Base-by-base conservation (phyloP, 768 basidiomycete species). In the Leccinum disarticulatum region DNA sequence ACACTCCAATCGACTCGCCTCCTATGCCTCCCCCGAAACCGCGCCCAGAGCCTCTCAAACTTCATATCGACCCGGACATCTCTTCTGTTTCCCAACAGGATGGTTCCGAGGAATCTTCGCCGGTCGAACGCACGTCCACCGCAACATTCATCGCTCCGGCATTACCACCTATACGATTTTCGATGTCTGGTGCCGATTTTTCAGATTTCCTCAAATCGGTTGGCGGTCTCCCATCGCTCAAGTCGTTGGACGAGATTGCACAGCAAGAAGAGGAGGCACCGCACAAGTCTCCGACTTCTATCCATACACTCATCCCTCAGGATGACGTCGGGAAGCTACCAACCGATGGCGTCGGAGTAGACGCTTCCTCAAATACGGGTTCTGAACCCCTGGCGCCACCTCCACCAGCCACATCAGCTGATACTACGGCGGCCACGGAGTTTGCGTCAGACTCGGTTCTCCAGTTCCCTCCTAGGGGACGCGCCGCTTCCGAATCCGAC, bases 131-230 rank as follows among this genome's bases (percentile, higher is more conserved):
- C 47, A 85, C 82, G 11, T 86, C 87, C 8, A 83, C 82, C 66
- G 79, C 89, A 6, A 92, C 92, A 19, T 90, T 89, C 70, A 91
- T 93, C 52, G 90, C 91, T 0, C 93, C 94, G 41, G 90, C 92
- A 3, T 78, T 95, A 30, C 93, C 93, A 3, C 92, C 92, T 0
- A 94, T 96, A 67, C 86, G 91, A n/a, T 89, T 96, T 72, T 95
- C 94, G 15, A 81, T 96, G 76, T 89, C 85, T 59, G 83, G 86
- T 50, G 78, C 85, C 0, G 94, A 96, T 70, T 95, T 98, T 68
- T 84, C 87, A 0, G 88, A 90, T 59, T 73, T 91, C 17, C 80
- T 91, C 54, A 83, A 74, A 64, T 82, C 83, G 33, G 83, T 86
- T 6, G 83, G 81, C 38, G 82, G 81, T 19, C 68, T 78, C 27